Percentiles rank a stretch among this genome's conserved stretches.
Conservation (phyloP, 2,329 filamentous ascomycete genomes). For the Phoma sp. region DNA sequence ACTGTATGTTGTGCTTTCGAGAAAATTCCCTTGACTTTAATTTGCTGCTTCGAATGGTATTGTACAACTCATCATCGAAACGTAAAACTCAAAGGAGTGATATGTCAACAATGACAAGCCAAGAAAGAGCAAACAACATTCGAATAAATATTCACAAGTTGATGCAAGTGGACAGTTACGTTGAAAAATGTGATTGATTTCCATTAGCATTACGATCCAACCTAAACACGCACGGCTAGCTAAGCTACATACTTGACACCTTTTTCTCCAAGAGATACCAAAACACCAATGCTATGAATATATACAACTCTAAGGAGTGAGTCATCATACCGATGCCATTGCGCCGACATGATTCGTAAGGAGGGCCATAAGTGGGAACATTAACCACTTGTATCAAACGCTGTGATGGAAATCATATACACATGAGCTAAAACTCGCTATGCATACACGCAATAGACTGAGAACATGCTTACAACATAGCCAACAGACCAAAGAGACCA, state of each 20-base stretch:
- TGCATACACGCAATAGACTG: conserved; percentile 1
- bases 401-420: conserved; percentile 2
- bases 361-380: conserved; percentile 21
- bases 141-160: not conserved
- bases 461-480: conserved; percentile 37
- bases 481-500: conserved; percentile 38
- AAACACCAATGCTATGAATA: conserved; percentile 16
- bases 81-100: no score
- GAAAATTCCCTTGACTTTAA: no score
- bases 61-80: no score
- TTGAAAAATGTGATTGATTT: not conserved
- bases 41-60: no score
- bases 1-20: no score
- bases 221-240: conserved; percentile 9
- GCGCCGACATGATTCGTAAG: conserved; percentile 18
- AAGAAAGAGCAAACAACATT: no score
- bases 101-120: no score
- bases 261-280: not conserved
- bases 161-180: not conserved
- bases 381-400: conserved; percentile 14
- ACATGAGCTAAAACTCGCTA: conserved; percentile 8
- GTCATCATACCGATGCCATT: conserved; percentile 18
- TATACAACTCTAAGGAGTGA: conserved; percentile 23
- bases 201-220: conserved; percentile 12
- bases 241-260: not conserved